Percentiles rank a stretch among this genome's conserved stretches.
These are phyloP conservation scores for Yamadazyma songkhlaensis DNA, from an alignment of 1,139 yeast species.

Conservation along the genomic window DNA sequence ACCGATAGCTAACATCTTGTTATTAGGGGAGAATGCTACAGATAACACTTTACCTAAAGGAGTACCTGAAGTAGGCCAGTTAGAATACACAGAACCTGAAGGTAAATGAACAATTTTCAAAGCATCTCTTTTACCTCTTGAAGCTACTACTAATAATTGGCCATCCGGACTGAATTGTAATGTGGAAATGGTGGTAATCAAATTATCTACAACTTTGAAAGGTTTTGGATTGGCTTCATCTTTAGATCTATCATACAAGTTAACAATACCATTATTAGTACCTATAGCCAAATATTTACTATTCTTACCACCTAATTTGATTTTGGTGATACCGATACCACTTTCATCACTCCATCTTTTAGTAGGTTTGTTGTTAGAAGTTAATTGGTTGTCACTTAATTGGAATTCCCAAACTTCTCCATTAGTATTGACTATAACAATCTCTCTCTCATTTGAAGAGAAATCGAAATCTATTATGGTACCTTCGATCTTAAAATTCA, in stretches of 20 bases:
- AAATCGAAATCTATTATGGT: slow-evolving; percentile 78
- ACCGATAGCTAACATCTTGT: slow-evolving; percentile 84
- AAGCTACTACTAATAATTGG: slow-evolving; percentile 81
- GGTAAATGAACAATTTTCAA: slow-evolving; percentile 86
- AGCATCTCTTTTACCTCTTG: slow-evolving; percentile 84
- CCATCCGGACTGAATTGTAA: slow-evolving; percentile 83
- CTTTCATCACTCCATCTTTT: slow-evolving; percentile 85
- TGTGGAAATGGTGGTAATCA: slow-evolving; percentile 77
- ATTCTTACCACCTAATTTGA: slow-evolving; percentile 75
- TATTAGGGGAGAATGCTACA: slow-evolving; percentile 76
- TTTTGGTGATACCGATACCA: slow-evolving; percentile 77
- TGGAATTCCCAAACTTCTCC: slow-evolving; percentile 94
- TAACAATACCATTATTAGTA: slow-evolving; percentile 84
- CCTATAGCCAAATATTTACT: slow-evolving; percentile 90
- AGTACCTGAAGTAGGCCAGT: slow-evolving; percentile 98
- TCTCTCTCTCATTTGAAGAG: slow-evolving; percentile 48
- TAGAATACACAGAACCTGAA: slow-evolving; percentile 77
- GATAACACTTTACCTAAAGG: slow-evolving; percentile 91
- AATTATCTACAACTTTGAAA: slow-evolving; percentile 65
- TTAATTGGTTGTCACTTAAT: slow-evolving; percentile 22
- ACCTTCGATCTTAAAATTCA: slow-evolving; percentile 88
- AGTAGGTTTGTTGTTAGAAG: slow-evolving; percentile 33
- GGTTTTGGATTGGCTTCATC: slow-evolving; percentile 27
- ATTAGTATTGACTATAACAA: slow-evolving; percentile 67
- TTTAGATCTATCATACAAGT: slow-evolving; percentile 65